Evolutionary conservation across 805 yeast species (phyloP).

Genomic region (Metschnikowia gelsemii): DNA sequence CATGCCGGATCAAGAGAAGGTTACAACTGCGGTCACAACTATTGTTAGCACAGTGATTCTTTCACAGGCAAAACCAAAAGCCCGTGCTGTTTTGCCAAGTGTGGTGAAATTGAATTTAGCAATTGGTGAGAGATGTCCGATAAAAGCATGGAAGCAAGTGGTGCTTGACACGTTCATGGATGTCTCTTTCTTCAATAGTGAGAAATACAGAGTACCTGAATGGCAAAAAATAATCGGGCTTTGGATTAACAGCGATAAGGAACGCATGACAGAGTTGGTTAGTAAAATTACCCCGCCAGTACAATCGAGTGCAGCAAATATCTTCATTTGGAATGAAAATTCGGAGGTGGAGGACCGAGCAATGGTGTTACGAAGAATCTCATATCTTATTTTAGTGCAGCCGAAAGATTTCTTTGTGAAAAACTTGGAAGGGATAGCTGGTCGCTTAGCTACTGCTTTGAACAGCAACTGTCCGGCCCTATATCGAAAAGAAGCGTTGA

Average conservation of each 20-base stretch:
- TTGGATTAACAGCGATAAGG: constrained; percentile 69
- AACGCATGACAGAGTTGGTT: constrained; percentile 53
- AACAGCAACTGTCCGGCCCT: constrained; percentile 32
- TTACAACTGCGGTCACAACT: constrained; percentile 46
- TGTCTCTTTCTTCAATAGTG: constrained; percentile 46
- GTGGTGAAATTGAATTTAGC: constrained; percentile 46
- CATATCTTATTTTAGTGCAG: constrained; percentile 61
- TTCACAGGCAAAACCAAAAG: constrained; percentile 51
- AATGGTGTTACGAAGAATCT: constrained; percentile 57
- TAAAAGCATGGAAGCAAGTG: constrained; percentile 61
- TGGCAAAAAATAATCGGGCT: constrained; percentile 58
- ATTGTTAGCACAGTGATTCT: constrained; percentile 53
- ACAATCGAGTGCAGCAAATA: constrained; percentile 53
- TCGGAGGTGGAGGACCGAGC: constrained; percentile 57
- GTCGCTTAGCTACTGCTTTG: constrained; percentile 33
- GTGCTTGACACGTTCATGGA: constrained; percentile 69
- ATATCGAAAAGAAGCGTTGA: constrained; percentile 46
- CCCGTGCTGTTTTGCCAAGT: constrained; percentile 37
- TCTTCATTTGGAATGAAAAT: constrained; percentile 70
- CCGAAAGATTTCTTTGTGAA: constrained; percentile 57
- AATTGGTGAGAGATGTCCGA: constrained; percentile 34
- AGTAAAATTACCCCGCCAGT: constrained; percentile 30
- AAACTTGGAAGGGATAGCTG: constrained; percentile 48
- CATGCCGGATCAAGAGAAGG: constrained; percentile 57
- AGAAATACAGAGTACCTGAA: constrained; percentile 21